Evolutionary conservation across 1,284 basidiomycete species (phyloP), one percentile per base, ranked within the genome.

Genomic region (Dichomitus squalens): DNA sequence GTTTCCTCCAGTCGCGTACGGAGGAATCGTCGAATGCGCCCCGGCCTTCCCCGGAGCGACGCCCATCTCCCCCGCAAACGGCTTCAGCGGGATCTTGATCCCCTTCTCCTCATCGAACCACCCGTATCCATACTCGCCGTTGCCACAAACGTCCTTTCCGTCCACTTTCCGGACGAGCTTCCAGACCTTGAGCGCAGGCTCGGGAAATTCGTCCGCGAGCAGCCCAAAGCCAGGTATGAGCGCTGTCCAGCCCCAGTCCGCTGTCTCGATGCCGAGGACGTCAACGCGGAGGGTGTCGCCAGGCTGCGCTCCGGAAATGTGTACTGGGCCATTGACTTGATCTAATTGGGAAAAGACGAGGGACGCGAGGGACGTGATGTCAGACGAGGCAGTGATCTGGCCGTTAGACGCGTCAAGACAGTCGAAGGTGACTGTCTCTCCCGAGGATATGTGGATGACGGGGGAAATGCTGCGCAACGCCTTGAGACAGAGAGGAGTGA

Each of bases 31-130:
- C 21, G 84, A 85, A 63, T 78, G 80, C 27, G 80, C 73, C 0
- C 85, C 85, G 7, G 66, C 66, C 53, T 73, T 71, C 9, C 75
- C 81, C n/a, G 75, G 78, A n/a, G 80, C 85, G 11, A 86, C 79
- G n/a, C 85, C 83, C 81, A 87, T 85, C 70, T 86, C 84, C 0
- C 85, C 84, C 4, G 81, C 77, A 65, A 86, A 86, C 7, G 85
- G 83, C 33, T 74, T 67, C 16, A 85, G 57, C 3, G 81, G 82
- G 23, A 83, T 72, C 58, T 68, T 70, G 9, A 86, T 79, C 23
- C 75, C 73, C 53, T 75, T 79, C 40, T 65, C 72, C 60, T 78
- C 72, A 64, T 83, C 77, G 63, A 84, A 80, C 73, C 76, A 82
- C 20, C 81, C 75, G 53, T 73, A 78, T 1, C 74, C 76, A 7